Conservation (phyloP, 352 stramenopile species). For the Globisporangium barbulae region DNA sequence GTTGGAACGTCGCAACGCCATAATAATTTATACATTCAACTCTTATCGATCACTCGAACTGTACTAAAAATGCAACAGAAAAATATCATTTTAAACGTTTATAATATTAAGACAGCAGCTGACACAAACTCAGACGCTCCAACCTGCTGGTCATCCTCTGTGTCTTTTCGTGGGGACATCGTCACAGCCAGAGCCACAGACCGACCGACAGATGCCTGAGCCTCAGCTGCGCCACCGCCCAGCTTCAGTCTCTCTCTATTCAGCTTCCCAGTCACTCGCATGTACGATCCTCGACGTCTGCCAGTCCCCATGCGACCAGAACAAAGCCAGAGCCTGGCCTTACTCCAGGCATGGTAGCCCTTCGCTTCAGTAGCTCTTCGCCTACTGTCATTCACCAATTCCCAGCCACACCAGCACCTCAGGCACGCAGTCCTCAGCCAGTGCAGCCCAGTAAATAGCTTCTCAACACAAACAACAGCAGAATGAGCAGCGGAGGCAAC, state of each 20-base stretch:
- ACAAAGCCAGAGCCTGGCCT: not conserved
- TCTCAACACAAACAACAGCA: constrained; percentile 11
- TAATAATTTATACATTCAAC: not conserved
- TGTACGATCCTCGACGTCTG: not conserved
- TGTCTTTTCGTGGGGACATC: not conserved
- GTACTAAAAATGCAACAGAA: not conserved
- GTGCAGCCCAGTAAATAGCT: not conserved
- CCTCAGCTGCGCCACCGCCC: not conserved
- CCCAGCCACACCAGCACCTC: not conserved
- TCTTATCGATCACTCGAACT: not conserved
- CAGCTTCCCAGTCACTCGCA: not conserved
- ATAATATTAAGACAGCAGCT: not conserved
- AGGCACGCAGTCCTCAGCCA: not conserved
- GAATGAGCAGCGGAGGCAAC: constrained; percentile 57
- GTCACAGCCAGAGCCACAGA: not conserved
- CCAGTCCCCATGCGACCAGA: not conserved
- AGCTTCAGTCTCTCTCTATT: not conserved
- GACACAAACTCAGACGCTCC: not conserved
- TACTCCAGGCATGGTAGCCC: not conserved
- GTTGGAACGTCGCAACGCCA: not conserved
- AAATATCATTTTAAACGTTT: not conserved
- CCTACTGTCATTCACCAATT: not conserved
- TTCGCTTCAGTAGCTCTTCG: not conserved
- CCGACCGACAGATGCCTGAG: no score
- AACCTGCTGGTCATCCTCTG: constrained; percentile 1